Base-by-base conservation (phyloP, 805 yeast species). In the Geotrichum ghanense region DNA sequence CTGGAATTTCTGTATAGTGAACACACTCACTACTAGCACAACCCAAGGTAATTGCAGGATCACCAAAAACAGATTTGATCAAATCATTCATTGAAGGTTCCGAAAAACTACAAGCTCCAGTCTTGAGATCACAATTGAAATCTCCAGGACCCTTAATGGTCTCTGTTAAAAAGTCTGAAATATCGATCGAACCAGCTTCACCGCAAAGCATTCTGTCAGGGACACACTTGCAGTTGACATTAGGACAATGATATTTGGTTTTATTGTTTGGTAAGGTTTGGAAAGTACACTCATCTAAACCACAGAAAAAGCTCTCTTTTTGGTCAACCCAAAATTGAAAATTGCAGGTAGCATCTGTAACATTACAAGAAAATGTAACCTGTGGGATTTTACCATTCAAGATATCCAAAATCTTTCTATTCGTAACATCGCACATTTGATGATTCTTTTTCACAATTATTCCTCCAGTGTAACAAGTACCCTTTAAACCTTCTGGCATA, bases 291-390 rank as follows among this genome's bases (percentile, higher is more conserved):
- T 70, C 65, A 45, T 72, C 65, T 53, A 92, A 73, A 42, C 82
- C 92, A 69, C 98, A 92, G 62, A 77, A 92, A 63, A 92, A 92
- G 50, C 94, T 81, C 62, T 92, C 98, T 41, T 73, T 68, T 61
- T 87, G 78, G 54, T 81, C 96, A 52, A 92, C 86, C 98, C 98
- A 92, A 60, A 92, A 87, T 64, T 92, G 97, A 66, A 92, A 87
- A 61, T 87, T 79, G 66, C 98, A 92, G 9, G 63, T 64, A 16
- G 66, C 73, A 0, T 76, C 67, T 1, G 82, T 73, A 55, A 71
- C 76, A 59, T 85, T 79, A 68, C 98, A 92, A 35, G 87, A 76
- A 65, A 92, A 90, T 0, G 96, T 88, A 2, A 86, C 96, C 59
- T 90, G 95, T 1, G 98, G 97, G 45, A 72, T 74, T 62, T 78